Evolutionary conservation across 1,284 basidiomycete genomes (phyloP), one percentile per base, ranked within the genome.

Genomic region (Porphyrellus sp.): DNA sequence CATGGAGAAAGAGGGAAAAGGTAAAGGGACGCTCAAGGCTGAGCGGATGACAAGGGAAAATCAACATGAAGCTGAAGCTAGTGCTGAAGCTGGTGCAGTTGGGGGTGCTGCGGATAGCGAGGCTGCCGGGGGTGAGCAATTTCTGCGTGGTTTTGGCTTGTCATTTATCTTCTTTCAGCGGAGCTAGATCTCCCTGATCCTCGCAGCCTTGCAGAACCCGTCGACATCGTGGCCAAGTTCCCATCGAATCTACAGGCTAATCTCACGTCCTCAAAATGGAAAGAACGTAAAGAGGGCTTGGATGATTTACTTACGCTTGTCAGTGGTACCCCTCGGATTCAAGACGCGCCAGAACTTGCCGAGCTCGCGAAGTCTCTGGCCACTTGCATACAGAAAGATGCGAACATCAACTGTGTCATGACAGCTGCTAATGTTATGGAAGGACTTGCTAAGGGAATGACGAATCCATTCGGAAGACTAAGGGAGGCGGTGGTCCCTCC

Each of bases 361-460:
- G 88, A 91, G 30, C 71, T 95, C 28, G 76, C 85, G 13, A 89
- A 86, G 63, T 83, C 86, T 1, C 72, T 98, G 21, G 91, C 92
- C 0, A 77, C 81, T 28, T 86, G 92, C 54, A 86, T 98, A 62
- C 84, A 91, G 52, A 84, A 83, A 58, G 97, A 99, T 69, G 89
- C 93, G 27, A 99, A 99, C 69, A 89, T 99, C 65, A 93, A 93
- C 62, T 98, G 97, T 67, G 96, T 98, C 47, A 90, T 93, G 64
- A 81, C 85, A 31, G 93, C 94, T 0, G 90, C 94, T 21, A 85
- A 85, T 48, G 89, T 93, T 61, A 72, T 98, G 56, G 93, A 96
- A 61, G 85, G 83, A 6, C 75, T 99, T 41, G 93, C 94, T 5
- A 89, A 86, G 61, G 93, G 91, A 16, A 74, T 98, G 62, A 85